Conservation (phyloP, 148 eudicot genomes). For the Simmondsia chinensis region DNA sequence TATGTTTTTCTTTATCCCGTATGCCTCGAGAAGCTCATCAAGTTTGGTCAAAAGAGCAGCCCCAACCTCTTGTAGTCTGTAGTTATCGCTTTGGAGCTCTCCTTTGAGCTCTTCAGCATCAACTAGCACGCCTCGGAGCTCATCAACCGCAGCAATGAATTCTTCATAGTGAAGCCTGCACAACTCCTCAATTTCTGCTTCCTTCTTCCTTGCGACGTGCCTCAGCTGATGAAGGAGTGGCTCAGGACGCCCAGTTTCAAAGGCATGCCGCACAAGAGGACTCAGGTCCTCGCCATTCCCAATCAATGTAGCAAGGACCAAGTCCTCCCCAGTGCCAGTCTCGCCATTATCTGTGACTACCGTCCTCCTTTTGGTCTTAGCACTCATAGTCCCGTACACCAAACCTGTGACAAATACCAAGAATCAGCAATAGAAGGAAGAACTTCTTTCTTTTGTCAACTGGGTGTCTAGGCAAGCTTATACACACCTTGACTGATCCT, state of each 20-base stretch:
- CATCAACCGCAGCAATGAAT: conserved; percentile 81
- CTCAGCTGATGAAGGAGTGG: conserved; percentile 70
- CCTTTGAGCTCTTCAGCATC: conserved; percentile 89
- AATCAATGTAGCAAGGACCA: conserved; percentile 72
- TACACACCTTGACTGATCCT: neutral
- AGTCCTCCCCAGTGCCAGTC: conserved; percentile 55
- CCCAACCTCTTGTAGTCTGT: conserved; percentile 72
- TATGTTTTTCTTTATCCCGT: conserved; percentile 61
- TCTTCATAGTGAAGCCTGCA: conserved; percentile 91
- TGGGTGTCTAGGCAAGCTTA: neutral
- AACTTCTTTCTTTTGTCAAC: too few relatives aligned
- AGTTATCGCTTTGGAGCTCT: conserved; percentile 65
- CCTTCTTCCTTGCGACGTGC: conserved; percentile 68
- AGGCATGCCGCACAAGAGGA: conserved; percentile 77
- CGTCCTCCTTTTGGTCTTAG: conserved; percentile 57
- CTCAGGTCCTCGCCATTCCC: conserved; percentile 88
- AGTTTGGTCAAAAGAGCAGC: conserved; percentile 60
- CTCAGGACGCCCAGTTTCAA: conserved; percentile 74
- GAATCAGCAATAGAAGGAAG: too few relatives aligned
- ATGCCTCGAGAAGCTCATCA: conserved; percentile 71
- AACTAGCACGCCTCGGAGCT: conserved; percentile 86
- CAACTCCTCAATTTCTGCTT: conserved; percentile 87
- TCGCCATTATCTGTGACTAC: conserved; percentile 65
- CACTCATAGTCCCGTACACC: conserved; percentile 49
- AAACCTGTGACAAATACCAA: too few relatives aligned